Base-by-base conservation (phyloP, 305 asterid genomes). In the Nicotiana rustica region DNA sequence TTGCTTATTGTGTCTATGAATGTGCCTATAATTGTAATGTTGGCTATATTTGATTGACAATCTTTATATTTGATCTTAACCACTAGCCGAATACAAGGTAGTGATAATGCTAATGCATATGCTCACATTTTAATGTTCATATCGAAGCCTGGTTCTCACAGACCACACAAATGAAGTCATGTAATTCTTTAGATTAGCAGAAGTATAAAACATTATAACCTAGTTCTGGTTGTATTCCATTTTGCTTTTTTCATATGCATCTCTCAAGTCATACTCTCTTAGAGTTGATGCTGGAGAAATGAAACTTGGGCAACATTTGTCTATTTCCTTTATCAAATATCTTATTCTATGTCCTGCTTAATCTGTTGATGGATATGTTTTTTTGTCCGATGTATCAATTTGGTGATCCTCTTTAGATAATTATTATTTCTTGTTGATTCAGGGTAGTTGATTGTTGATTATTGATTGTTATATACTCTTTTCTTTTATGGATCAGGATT, bases 401-500 rank as follows among this genome's bases (percentile, higher is more conserved):
- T 70, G 57, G 35, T 41, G 78, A 41, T 44, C 36, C 78, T 70
- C 17, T 70, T 5, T 38, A 13, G 21, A 44, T 31, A 18, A 70
- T 12, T 36, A 44, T 76, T 15, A 33, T 7, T n/a, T 52, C 12
- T n/a, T 31, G 19, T 25, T 55, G 78, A 57, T 44, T 25, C 13
- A 19, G 12, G 62, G n/a, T 7, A 15, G 33, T 4, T 29, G 38
- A 31, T n/a, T 35, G 78, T 12, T 68, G 36, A 52, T 12, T 35
- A 78, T 12, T 76, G 66, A 33, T 29, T 10, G 60, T 36, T 70
- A 19, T 80, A 9, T 25, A 36, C 62, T 33, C 29, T 19, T 85
- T 31, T 79, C 49, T 36, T 77, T 85, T 70, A 36, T 47, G 70
- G 13, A 81, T 67, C 97, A 94, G 98, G 98, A 84, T 94, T 94